Base-by-base conservation (phyloP, 1,139 yeast genomes). In the Meyerozyma guilliermondii region DNA sequence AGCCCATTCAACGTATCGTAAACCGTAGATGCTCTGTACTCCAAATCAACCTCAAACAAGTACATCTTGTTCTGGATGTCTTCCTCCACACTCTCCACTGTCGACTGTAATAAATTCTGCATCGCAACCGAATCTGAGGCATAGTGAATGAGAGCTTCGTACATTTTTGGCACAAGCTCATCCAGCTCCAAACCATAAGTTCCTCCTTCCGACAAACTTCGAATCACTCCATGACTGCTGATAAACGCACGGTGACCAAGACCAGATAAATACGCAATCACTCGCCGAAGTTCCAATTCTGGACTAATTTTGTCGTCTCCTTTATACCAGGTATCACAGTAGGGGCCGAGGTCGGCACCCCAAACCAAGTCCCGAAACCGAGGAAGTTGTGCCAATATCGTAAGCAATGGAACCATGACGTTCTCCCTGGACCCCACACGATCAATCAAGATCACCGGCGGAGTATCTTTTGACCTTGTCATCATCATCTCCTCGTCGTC, bases 41-140 rank as follows among this genome's bases (percentile, higher is more conserved):
- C 76, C n/a, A 50, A 38, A 26, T 71, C 76, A 10, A 71, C 57
- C 24, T 68, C 69, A 33, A 71, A 53, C 5, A 62, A 54, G 7
- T 55, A 52, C 23, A 71, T 45, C 16, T 59, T 63, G 41, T 61
- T 67, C 26, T 41, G 46, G 18, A 56, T 52, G 3, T 59, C 60
- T 35, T 62, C 67, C 5, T 43, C 54, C 10, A 56, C 51, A 37
- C 63, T 60, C 41, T 57, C 60, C 23, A 66, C 67, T 28, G 44
- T 43, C 1, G 64, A 62, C 38, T 54, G 53, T 40, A 62, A 58
- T 13, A 60, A 43, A 3, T 42, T 24, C 22, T 42, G 39, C 14
- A 50, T 40, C 43, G 7, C 40, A 38, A 10, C 42, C 37, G 17
- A 50, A 44, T 5, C 46, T 50, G 39, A 49, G 50, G 10, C 52